These are phyloP conservation scores for Eucalyptus caleyi DNA, from an alignment of 345 rosid species.

Conservation along the genomic window DNA sequence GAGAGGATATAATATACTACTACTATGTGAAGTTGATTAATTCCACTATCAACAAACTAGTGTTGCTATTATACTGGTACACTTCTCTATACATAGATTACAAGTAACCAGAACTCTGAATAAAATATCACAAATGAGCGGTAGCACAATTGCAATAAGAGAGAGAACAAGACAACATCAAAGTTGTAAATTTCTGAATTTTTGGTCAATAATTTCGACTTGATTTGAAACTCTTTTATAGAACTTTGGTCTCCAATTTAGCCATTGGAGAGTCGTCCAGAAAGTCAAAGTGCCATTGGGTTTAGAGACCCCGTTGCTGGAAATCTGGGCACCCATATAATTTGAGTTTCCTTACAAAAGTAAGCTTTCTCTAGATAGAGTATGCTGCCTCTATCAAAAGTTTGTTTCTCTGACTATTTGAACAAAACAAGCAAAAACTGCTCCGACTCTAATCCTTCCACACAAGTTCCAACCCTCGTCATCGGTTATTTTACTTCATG, in stretches of 20 bases:
- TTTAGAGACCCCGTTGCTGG: neutral
- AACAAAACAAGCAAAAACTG: neutral
- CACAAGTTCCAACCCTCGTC: neutral
- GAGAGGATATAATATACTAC: neutral
- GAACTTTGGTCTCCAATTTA: neutral
- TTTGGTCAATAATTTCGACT: neutral
- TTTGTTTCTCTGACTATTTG: neutral
- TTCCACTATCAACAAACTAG: neutral
- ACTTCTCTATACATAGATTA: neutral
- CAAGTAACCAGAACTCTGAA: neutral
- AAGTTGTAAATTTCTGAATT: neutral
- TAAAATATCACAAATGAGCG: neutral
- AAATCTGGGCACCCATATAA: neutral
- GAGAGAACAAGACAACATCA: neutral
- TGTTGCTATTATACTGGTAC: neutral
- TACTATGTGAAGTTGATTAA: neutral
- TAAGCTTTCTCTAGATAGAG: neutral
- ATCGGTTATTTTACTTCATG: neutral
- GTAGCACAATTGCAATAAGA: neutral
- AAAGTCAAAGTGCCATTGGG: neutral
- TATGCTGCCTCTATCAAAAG: neutral
- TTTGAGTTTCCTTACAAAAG: neutral
- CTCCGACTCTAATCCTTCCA: neutral
- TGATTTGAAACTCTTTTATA: neutral
- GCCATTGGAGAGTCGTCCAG: neutral